Conservation (phyloP, 2,329 filamentous ascomycete species). For the Venturia pyrina region DNA sequence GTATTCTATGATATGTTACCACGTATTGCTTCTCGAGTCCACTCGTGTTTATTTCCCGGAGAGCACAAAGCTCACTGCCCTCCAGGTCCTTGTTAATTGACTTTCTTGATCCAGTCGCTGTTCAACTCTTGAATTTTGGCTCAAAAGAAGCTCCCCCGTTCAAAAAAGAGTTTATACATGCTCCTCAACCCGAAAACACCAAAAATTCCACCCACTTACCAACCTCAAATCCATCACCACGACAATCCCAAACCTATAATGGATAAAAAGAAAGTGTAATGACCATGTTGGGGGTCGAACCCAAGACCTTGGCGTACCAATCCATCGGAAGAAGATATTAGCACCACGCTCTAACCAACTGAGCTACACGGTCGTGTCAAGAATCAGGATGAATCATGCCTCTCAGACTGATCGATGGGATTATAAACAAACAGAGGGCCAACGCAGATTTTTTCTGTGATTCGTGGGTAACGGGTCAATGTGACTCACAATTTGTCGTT, state of each 20-base stretch:
- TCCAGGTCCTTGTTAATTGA: too few relatives aligned
- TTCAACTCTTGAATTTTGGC: too few relatives aligned
- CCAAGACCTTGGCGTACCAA: not conserved
- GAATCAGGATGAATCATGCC: not conserved
- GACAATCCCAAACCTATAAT: not conserved
- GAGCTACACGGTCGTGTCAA: not conserved
- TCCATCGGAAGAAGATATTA: not conserved
- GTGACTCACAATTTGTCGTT: not conserved
- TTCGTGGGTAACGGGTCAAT: not conserved
- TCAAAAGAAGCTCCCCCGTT: too few relatives aligned
- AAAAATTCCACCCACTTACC: too few relatives aligned
- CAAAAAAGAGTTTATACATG: too few relatives aligned
- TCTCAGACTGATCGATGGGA: accelerated
- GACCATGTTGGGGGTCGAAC: not conserved
- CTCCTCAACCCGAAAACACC: too few relatives aligned
- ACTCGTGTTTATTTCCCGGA: too few relatives aligned
- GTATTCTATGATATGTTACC: too few relatives aligned
- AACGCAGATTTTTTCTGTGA: not conserved
- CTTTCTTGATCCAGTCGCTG: too few relatives aligned
- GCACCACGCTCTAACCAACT: slow-evolving; percentile 3
- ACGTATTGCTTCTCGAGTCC: too few relatives aligned
- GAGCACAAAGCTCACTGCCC: too few relatives aligned
- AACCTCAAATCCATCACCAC: not conserved
- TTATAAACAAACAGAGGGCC: not conserved
- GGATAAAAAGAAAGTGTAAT: not conserved